These are phyloP conservation scores for Guadua angustifolia DNA, from an alignment of 176 grass and related monocot species.

Conservation along the genomic window DNA sequence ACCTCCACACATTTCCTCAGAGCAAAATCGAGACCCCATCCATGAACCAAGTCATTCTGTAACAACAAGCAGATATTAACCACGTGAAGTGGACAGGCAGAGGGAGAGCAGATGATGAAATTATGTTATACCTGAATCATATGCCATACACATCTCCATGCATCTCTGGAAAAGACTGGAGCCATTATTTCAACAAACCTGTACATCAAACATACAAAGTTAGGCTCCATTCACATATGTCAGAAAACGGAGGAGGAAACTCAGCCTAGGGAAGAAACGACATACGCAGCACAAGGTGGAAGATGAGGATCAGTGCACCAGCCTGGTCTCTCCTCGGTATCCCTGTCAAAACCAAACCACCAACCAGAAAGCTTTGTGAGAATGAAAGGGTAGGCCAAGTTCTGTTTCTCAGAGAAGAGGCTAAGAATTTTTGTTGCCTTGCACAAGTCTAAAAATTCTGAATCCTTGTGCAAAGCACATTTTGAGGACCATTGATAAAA, in stretches of 20 bases:
- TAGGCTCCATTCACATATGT: not conserved
- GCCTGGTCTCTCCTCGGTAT: conserved; percentile 82
- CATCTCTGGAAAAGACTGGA: conserved; percentile 88
- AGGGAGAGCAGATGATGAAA: not conserved
- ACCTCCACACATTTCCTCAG: conserved; percentile 89
- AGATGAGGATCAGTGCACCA: conserved; percentile 79
- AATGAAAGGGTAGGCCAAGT: not conserved
- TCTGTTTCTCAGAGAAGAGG: not conserved
- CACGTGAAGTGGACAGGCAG: not conserved
- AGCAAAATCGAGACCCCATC: conserved; percentile 97
- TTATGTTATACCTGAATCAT: conserved; percentile 78
- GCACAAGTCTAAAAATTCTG: not conserved
- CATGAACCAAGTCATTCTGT: conserved; percentile 92
- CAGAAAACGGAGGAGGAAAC: not conserved
- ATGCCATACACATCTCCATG: conserved; percentile 96
- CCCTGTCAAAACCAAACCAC: conserved; percentile 56
- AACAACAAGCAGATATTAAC: conserved; percentile 10
- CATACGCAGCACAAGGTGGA: conserved; percentile 91
- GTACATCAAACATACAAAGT: conserved; percentile 25
- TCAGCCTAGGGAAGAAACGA: not conserved
- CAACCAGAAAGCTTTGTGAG: conserved; percentile 12
- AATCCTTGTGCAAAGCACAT: conserved; percentile 1
- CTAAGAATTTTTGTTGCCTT: not conserved
- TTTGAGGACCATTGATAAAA: not conserved
- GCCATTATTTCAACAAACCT: conserved; percentile 99